Evolutionary conservation across 164 flowering plant genomes (phyloP), one percentile per base, ranked within the genome.

Genomic region (Kalanchoe fedtschenkoi): DNA sequence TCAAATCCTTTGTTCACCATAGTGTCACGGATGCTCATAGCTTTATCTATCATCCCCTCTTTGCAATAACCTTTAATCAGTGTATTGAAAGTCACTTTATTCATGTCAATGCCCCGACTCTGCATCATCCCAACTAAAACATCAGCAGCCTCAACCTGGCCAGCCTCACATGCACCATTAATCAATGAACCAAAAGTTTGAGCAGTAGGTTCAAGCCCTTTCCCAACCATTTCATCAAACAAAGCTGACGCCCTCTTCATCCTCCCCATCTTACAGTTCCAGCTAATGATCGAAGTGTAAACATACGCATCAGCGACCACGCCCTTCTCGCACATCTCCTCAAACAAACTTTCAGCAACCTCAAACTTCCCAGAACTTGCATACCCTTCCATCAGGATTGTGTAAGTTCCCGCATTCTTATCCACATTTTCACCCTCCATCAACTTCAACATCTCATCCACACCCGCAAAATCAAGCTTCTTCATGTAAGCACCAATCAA

Each of bases 1-100:
- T 67, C 55, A 42, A 77, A 39, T 30, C 82, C 79, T 75, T 80
- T 80, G 63, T 74, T 76, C 47, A 66, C 37, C 89, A 84, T 79
- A 66, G 76, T 60, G 54, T 26, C 70, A 39, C 71, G 70, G 46
- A 77, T 41, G 62, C 60, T 70, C 53, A 78, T 60, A 64, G 83
- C 81, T 63, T 80, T 78, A 69, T 82, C 86, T 9, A 80, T 68
- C 82, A 71, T 78, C 61, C 83, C 84, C 37, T 34, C 69, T 60
- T 58, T 73, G 70, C 81, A 81, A 54, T 75, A 81, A 11, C 83
- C 86, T 69, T 81, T 70, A 60, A 83, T 78, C 42, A 80, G 28
- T 26, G 78, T 82, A 63, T 81, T 83, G 57, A 80, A 77, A n/a
- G 77, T 75, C 66, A 78, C 79, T 16, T 3, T 24, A 61, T 70